Base-by-base conservation (phyloP, 202 grass and related monocot species). In the Elaeis oleifera region DNA sequence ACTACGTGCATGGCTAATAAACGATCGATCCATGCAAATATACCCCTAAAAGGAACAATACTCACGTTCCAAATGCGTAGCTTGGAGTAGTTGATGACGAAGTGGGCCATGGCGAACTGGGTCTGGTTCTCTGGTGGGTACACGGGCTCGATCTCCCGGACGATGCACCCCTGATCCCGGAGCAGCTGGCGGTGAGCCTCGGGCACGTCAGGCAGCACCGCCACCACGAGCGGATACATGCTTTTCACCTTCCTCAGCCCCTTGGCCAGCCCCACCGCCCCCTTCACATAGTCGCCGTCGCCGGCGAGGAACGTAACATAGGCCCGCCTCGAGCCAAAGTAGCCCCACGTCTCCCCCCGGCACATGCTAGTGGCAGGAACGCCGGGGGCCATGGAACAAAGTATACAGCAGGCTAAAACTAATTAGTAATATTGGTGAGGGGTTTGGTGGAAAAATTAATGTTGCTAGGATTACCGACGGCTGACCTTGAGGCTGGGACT, bases 11-110 rank as follows among this genome's bases (percentile, higher is more conserved):
- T 39, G 32, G 32, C 32, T 11, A 39, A 39, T 11, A 11, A 11
- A 39, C 32, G 2, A 39, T 11, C 0, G 1, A 39, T 39, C 32
- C 32, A 39, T 39, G 32, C 13, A 44, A 1, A 32, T 8, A 32
- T 17, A 23, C 32, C 22, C 3, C 19, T 54, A 59, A 7, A 6
- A 51, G 3, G 1, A n/a, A 17, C 6, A 29, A 5, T 31, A 16
- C 3, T 49, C 54, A 88, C 91, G 87, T 90, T 84, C 91, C 91
- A 96, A 56, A 96, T 96, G 4, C 87, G 91, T 60, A 96, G 91
- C 81, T 96, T 96, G 81, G 91, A 96, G 71, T 96, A 96, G 74
- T 90, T 96, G 68, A 96, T 89, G 49, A 91, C 87, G 67, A 91
- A 96, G 69, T 96, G 91, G 0, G 91, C 81, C 91, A 89, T 91